Percentiles rank a stretch among this genome's conserved stretches.
These are phyloP conservation scores for Ajuga chamaepitys DNA, from an alignment of 257 asterid genomes.

Conservation along the genomic window DNA sequence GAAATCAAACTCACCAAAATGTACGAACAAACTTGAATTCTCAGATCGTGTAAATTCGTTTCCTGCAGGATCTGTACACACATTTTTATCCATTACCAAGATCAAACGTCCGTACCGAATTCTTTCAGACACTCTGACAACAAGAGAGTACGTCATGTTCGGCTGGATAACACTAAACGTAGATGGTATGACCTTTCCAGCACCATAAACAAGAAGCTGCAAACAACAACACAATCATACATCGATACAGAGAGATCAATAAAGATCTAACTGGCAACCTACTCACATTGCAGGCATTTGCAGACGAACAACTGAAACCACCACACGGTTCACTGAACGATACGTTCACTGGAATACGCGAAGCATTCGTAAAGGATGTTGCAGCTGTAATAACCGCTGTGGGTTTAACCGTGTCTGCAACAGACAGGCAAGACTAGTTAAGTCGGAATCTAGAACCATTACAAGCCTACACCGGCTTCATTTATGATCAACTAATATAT, in stretches of 20 bases:
- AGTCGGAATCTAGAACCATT: not conserved
- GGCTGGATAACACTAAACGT: constrained; percentile 50
- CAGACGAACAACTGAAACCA: constrained; percentile 68
- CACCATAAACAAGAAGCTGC: constrained; percentile 90
- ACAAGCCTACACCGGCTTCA: not conserved
- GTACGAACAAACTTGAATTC: constrained; percentile 65
- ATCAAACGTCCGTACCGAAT: constrained; percentile 59
- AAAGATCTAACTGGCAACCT: constrained; percentile 25
- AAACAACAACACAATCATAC: not conserved
- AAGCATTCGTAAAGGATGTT: constrained; percentile 60
- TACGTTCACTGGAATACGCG: constrained; percentile 54
- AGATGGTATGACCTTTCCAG: constrained; percentile 63
- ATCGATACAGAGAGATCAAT: not conserved
- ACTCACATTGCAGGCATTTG: constrained; percentile 88
- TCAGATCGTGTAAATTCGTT: constrained; percentile 59
- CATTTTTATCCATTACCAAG: constrained; percentile 60
- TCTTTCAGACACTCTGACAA: constrained; percentile 46
- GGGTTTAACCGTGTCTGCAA: constrained; percentile 76
- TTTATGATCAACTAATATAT: not conserved
- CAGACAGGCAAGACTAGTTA: constrained; percentile 7
- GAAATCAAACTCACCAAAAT: constrained; percentile 53
- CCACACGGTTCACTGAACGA: constrained; percentile 69
- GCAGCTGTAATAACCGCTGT: constrained; percentile 54
- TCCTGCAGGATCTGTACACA: constrained; percentile 84
- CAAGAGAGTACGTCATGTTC: constrained; percentile 50